Evolutionary conservation across 2,329 filamentous ascomycete species (phyloP).

Genomic region (Phialocephala subalpina): DNA sequence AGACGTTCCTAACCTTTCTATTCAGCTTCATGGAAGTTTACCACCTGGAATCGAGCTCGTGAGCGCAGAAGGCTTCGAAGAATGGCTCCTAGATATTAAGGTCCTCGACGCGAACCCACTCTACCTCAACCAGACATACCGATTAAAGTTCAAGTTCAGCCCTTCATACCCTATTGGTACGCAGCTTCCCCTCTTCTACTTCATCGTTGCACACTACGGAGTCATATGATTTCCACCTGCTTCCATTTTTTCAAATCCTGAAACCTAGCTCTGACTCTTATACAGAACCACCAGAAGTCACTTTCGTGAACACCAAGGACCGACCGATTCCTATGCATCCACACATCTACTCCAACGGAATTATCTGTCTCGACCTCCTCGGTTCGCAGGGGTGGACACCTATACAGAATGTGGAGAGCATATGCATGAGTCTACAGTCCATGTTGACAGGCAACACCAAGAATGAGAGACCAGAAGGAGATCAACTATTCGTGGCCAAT

Average conservation of each 20-base stretch:
- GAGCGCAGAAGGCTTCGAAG: conserved; percentile 80
- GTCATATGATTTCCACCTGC: background rate
- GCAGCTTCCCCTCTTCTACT: background rate
- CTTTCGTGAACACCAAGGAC: conserved; percentile 74
- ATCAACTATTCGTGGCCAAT: conserved; percentile 85
- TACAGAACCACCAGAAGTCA: conserved; percentile 91
- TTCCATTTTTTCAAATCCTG: conserved; percentile 3
- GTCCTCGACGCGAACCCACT: conserved; percentile 92
- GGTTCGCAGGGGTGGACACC: conserved; percentile 92
- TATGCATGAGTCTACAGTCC: conserved; percentile 97
- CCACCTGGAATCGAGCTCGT: conserved; percentile 81
- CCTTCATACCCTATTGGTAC: conserved; percentile 89
- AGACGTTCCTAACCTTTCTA: background rate
- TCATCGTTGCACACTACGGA: background rate
- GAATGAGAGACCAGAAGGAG: conserved; percentile 88
- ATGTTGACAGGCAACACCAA: conserved; percentile 97
- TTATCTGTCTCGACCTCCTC: conserved; percentile 95
- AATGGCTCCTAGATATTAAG: conserved; percentile 92
- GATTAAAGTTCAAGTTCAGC: conserved; percentile 87
- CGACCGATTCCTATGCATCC: conserved; percentile 90
- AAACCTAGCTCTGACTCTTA: conserved; percentile 9
- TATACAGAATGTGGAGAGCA: conserved; percentile 94
- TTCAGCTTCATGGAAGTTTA: conserved; percentile 43
- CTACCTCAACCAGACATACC: conserved; percentile 81
- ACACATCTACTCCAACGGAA: conserved; percentile 96